These are phyloP conservation scores for Alternaria arborescens DNA, from an alignment of 2,329 filamentous ascomycete genomes.

Conservation along the genomic window DNA sequence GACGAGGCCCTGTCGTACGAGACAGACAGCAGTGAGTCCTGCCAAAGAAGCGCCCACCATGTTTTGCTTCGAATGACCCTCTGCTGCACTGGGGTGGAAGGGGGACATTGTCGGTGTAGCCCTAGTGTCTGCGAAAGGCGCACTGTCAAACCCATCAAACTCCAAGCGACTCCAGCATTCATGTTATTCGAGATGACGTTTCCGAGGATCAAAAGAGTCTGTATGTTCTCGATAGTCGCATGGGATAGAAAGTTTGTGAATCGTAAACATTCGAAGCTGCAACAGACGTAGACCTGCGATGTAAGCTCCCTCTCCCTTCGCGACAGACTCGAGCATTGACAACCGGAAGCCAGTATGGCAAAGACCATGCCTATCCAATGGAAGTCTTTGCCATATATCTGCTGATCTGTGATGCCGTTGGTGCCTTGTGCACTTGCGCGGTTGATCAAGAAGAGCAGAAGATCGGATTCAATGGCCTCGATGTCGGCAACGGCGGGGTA, in stretches of 20 bases:
- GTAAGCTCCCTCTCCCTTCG: conserved; percentile 69
- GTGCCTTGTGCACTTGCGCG: conserved; percentile 56
- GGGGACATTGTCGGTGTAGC: conserved; percentile 66
- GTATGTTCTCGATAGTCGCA: conserved; percentile 67
- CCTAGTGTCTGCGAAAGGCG: conserved; percentile 68
- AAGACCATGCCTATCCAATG: conserved; percentile 69
- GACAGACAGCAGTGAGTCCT: conserved; percentile 69
- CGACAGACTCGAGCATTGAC: conserved; percentile 66
- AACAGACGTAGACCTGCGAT: conserved; percentile 71
- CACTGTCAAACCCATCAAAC: conserved; percentile 66
- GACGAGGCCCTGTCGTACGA: conserved; percentile 69
- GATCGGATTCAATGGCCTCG: conserved; percentile 62
- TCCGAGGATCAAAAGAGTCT: conserved; percentile 68
- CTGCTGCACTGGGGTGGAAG: conserved; percentile 59
- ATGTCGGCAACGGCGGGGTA: conserved; percentile 69
- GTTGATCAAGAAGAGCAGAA: conserved; percentile 63
- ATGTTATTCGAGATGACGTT: conserved; percentile 70
- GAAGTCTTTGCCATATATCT: conserved; percentile 65
- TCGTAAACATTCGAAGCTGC: conserved; percentile 70
- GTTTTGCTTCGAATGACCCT: conserved; percentile 52
- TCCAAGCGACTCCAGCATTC: conserved; percentile 71
- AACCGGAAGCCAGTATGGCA: conserved; percentile 69
- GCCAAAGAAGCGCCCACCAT: conserved; percentile 70
- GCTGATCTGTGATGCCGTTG: conserved; percentile 60
- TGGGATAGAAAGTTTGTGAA: conserved; percentile 71